Evolutionary conservation across 2,329 filamentous ascomycete species (phyloP).

Genomic region (Massarina eburnea): DNA sequence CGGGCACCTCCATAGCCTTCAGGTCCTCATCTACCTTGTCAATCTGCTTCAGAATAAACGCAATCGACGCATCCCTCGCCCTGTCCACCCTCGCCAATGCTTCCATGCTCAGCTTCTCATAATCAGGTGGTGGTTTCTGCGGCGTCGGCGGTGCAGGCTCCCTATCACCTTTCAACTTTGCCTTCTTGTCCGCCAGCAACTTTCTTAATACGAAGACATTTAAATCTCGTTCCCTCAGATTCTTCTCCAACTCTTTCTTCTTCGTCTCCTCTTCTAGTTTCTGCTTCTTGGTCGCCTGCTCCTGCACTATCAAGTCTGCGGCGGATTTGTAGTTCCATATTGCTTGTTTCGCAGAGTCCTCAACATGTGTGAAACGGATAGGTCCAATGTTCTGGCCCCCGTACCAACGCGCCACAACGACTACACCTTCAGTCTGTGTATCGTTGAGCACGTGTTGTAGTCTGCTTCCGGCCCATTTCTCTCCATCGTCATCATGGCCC

Average conservation of each 20-base stretch:
- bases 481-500: conserved; percentile 57
- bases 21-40: conserved; percentile 51
- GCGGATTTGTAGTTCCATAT: conserved; percentile 47
- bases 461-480: conserved; percentile 53
- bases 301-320: conserved; percentile 32
- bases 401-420: conserved; percentile 59
- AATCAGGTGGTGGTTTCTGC: conserved; percentile 42
- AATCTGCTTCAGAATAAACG: conserved; percentile 56
- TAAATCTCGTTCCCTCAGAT: conserved; percentile 46
- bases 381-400: conserved; percentile 57
- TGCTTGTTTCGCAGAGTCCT: conserved; percentile 51
- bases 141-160: conserved; percentile 28
- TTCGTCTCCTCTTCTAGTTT: conserved; percentile 38
- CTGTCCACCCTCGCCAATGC: conserved; percentile 48
- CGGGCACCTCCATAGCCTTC: conserved; percentile 18
- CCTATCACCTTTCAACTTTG: conserved; percentile 29
- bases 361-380: conserved; percentile 56
- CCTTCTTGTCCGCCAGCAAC: conserved; percentile 48
- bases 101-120: conserved; percentile 45
- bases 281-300: conserved; percentile 40
- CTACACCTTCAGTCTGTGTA: conserved; percentile 47
- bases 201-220: conserved; percentile 52
- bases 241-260: conserved; percentile 41
- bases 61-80: conserved; percentile 56
- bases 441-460: conserved; percentile 51